phyloP scores from a whole-genome alignment of 768 basidiomycete genomes.

The Lentinus brumalis region DNA sequence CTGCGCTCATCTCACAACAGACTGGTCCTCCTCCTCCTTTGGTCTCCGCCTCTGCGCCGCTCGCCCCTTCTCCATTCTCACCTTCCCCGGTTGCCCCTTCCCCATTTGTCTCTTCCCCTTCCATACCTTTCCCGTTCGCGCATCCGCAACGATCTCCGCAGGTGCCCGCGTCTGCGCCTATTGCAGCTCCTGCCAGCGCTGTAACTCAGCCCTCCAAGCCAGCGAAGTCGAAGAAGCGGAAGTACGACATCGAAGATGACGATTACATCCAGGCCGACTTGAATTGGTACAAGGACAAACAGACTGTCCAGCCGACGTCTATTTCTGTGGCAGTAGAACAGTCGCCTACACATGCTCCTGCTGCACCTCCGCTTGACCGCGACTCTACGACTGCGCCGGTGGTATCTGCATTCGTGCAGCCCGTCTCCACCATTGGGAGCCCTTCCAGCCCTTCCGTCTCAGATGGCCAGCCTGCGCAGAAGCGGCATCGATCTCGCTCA shows the following conservation, averaged over 20 bases:
- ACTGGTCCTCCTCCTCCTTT: too few species aligned
- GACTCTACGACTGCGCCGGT: too few species aligned
- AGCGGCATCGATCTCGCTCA: not conserved
- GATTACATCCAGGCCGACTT: slow-evolving; percentile 25
- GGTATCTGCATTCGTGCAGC: too few species aligned
- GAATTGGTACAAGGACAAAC: slow-evolving; percentile 19
- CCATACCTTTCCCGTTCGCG: too few species aligned
- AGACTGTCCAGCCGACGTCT: not conserved
- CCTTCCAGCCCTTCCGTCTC: too few species aligned
- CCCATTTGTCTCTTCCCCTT: too few species aligned
- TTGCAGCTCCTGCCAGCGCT: not conserved
- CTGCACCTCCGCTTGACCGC: not conserved
- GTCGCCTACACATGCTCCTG: not conserved
- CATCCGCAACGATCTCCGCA: not conserved
- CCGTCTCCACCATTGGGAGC: too few species aligned
- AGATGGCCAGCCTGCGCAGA: too few species aligned
- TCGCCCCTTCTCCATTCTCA: too few species aligned
- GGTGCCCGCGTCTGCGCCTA: not conserved
- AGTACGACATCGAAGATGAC: not conserved
- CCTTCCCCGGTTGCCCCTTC: too few species aligned
- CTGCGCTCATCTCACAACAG: not conserved
- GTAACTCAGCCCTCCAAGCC: not conserved
- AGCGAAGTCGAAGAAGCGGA: slow-evolving; percentile 21
- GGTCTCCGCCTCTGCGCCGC: not conserved
- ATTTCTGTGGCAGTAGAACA: not conserved